Conservation (phyloP, 2,329 filamentous ascomycete species). For the Stromatinia cepivora region DNA sequence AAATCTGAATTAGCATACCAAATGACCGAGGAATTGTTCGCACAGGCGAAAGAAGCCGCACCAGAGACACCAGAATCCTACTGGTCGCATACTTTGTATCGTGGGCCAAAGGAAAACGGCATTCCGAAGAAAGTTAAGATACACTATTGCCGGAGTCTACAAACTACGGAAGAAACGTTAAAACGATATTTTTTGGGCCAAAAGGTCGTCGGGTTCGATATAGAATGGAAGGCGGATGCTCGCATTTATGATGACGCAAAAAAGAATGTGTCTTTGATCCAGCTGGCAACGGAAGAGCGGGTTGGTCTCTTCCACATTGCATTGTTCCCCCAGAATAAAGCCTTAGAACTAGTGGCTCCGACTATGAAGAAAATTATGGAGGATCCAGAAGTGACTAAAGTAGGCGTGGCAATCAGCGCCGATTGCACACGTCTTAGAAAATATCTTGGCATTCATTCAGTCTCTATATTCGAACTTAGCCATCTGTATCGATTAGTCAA, state of each 20-base stretch:
- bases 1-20: constrained; percentile 48
- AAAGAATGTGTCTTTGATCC: constrained; percentile 76
- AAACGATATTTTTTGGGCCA: constrained; percentile 64
- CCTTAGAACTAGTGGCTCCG: constrained; percentile 64
- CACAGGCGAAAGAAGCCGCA: constrained; percentile 50
- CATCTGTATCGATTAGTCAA: constrained; percentile 79
- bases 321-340: constrained; percentile 50
- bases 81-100: constrained; percentile 71
- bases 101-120: constrained; percentile 47
- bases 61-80: constrained; percentile 52
- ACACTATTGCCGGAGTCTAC: constrained; percentile 72
- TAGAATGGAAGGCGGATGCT: constrained; percentile 73
- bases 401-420: constrained; percentile 72
- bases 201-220: constrained; percentile 78
- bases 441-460: constrained; percentile 63
- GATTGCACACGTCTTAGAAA: constrained; percentile 69
- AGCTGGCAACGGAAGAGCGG: constrained; percentile 73
- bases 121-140: constrained; percentile 59
- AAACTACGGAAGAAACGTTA: constrained; percentile 66
- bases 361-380: constrained; percentile 72
- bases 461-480: constrained; percentile 76
- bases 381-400: constrained; percentile 67
- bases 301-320: constrained; percentile 83
- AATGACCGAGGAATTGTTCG: constrained; percentile 50
- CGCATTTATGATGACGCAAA: constrained; percentile 53